These are phyloP conservation scores for Backusella morwellensis DNA, from an alignment of 192 early-diverging fungal species.

Conservation along the genomic window DNA sequence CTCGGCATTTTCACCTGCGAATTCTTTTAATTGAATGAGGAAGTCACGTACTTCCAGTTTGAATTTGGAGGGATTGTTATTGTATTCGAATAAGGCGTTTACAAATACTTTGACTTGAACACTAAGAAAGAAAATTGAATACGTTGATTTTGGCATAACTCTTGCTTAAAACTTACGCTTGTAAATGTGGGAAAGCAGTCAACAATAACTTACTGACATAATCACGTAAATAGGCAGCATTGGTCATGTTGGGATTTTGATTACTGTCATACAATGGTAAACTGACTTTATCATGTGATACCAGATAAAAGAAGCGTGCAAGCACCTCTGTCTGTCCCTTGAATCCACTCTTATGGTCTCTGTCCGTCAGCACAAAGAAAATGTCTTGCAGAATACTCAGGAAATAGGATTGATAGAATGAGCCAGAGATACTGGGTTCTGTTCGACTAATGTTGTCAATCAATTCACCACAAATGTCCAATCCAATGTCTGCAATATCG, in stretches of 20 bases:
- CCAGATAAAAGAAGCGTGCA: slow-evolving; percentile 84
- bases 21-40: slow-evolving; percentile 91
- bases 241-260: slow-evolving; percentile 71
- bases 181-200: slow-evolving; percentile 90
- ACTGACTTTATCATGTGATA: slow-evolving; percentile 76
- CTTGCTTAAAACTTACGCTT: slow-evolving; percentile 52
- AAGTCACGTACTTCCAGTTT: slow-evolving; percentile 95
- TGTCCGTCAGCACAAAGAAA: slow-evolving; percentile 94
- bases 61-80: slow-evolving; percentile 83
- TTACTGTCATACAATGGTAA: slow-evolving; percentile 81
- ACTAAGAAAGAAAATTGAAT: slow-evolving; percentile 28
- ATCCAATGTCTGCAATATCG: slow-evolving; percentile 91
- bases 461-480: slow-evolving; percentile 83
- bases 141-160: not conserved
- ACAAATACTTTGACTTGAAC: slow-evolving; percentile 86
- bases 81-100: slow-evolving; percentile 79
- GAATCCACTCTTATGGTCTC: slow-evolving; percentile 97
- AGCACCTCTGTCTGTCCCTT: slow-evolving; percentile 88
- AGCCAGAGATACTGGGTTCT: slow-evolving; percentile 72
- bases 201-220: slow-evolving; percentile 82
- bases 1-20: slow-evolving; percentile 82
- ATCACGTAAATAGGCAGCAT: slow-evolving; percentile 74
- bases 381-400: slow-evolving; percentile 91
- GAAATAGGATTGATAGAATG: slow-evolving; percentile 92
- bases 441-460: slow-evolving; percentile 79